phyloP scores from a whole-genome alignment of 2,329 filamentous ascomycete genomes.

The Aspergillus quadricinctus region DNA sequence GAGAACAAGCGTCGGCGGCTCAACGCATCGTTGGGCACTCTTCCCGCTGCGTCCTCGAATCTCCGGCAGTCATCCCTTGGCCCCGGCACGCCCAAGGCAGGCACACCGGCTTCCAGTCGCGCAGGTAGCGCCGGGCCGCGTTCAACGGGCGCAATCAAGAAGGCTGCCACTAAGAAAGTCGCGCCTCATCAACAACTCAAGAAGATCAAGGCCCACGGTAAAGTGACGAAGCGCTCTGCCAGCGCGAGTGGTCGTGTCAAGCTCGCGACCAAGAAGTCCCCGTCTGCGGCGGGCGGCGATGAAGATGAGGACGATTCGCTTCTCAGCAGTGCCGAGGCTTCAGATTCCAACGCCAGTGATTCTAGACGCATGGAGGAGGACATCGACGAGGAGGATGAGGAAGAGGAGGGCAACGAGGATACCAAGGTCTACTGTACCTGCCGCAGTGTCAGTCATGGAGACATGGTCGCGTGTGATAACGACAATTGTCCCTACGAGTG shows the following conservation, averaged over 20 bases:
- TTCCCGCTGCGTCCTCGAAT: slow-evolving; percentile 52
- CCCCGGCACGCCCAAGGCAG: slow-evolving; percentile 60
- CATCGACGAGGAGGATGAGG: slow-evolving; percentile 45
- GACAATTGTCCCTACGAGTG: slow-evolving; percentile 61
- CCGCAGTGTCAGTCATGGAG: slow-evolving; percentile 60
- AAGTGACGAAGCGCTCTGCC: slow-evolving; percentile 41
- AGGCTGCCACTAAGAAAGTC: slow-evolving; percentile 50
- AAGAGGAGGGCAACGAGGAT: slow-evolving; percentile 52
- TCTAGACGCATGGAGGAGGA: slow-evolving; percentile 33
- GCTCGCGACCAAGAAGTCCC: slow-evolving; percentile 37
- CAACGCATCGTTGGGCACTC: slow-evolving; percentile 48
- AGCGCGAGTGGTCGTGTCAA: slow-evolving; percentile 36
- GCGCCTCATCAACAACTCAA: slow-evolving; percentile 51
- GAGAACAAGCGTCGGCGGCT: slow-evolving; percentile 58
- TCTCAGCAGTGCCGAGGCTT: slow-evolving; percentile 48
- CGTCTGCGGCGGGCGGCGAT: slow-evolving; percentile 37
- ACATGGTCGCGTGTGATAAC: slow-evolving; percentile 67
- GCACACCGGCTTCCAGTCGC: slow-evolving; percentile 50
- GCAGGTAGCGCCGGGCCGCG: slow-evolving; percentile 57
- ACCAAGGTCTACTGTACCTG: slow-evolving; percentile 64
- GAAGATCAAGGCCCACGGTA: slow-evolving; percentile 36
- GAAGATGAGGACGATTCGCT: slow-evolving; percentile 52
- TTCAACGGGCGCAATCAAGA: slow-evolving; percentile 36
- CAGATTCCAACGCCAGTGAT: slow-evolving; percentile 39
- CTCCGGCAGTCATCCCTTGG: slow-evolving; percentile 59